A percentile compares a stretch with the other conserved stretches of the same genome.
phyloP scores from a whole-genome alignment of 1,139 yeast species.

The Chernovozyma sophiae-reginae region DNA sequence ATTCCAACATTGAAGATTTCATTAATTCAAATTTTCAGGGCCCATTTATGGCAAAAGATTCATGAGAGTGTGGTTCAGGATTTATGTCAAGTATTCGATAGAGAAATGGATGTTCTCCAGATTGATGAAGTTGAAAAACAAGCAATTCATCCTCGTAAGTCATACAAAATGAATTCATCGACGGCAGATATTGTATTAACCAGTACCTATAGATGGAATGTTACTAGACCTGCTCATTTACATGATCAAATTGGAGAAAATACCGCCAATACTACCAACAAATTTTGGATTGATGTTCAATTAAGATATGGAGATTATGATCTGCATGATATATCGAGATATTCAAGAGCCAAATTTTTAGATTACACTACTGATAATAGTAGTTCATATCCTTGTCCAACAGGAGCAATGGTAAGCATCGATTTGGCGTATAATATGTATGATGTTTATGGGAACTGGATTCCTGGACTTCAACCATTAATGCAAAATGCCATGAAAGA shows the following conservation, averaged over 20 bases:
- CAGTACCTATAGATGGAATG: constrained; percentile 79
- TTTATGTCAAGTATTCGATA: constrained; percentile 86
- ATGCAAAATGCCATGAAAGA: constrained; percentile 91
- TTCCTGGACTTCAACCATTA: constrained; percentile 87
- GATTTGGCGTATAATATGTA: constrained; percentile 95
- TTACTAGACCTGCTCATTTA: constrained; percentile 76
- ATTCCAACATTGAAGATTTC: constrained; percentile 96
- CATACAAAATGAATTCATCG: constrained; percentile 95
- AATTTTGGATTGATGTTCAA: constrained; percentile 95
- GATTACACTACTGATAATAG: constrained; percentile 89
- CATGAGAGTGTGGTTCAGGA: constrained; percentile 96
- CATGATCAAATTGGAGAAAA: constrained; percentile 54
- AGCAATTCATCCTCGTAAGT: constrained; percentile 93
- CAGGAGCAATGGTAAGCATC: constrained; percentile 86
- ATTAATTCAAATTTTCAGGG: constrained; percentile 91
- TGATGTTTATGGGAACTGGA: constrained; percentile 97
- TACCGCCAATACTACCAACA: constrained; percentile 51
- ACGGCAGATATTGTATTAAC: constrained; percentile 84
- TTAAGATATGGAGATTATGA: constrained; percentile 96
- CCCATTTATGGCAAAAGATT: constrained; percentile 98
- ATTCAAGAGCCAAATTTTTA: constrained; percentile 86
- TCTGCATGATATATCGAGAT: constrained; percentile 92
- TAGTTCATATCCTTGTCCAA: constrained; percentile 87
- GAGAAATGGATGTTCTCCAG: constrained; percentile 77
- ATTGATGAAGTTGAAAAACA: constrained; percentile 87